Conservation (phyloP, 352 stramenopile genomes). For the Peronospora belbahrii region DNA sequence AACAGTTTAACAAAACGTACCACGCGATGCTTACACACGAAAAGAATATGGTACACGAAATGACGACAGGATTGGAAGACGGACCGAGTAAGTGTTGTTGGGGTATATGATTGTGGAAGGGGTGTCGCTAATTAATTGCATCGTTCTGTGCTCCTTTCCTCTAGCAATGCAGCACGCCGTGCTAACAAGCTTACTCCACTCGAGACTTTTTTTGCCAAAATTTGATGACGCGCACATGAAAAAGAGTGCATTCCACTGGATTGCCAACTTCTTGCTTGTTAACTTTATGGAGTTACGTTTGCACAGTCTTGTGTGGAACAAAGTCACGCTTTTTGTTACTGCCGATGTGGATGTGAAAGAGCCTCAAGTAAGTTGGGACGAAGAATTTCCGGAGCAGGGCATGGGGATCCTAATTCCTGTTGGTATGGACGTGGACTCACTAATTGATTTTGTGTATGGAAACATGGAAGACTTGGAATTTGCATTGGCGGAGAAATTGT, state of each 20-base stretch:
- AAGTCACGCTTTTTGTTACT: slow-evolving; percentile 62
- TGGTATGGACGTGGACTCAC: slow-evolving; percentile 40
- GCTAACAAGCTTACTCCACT: slow-evolving; percentile 45
- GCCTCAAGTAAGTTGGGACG: slow-evolving; percentile 47
- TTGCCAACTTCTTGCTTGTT: slow-evolving; percentile 67
- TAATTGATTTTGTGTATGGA: slow-evolving; percentile 60
- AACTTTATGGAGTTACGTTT: slow-evolving; percentile 81
- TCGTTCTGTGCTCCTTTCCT: neutral
- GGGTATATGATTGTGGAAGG: neutral
- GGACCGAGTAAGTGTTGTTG: slow-evolving; percentile 37
- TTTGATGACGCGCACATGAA: slow-evolving; percentile 45
- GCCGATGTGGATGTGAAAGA: slow-evolving; percentile 27
- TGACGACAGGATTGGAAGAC: slow-evolving; percentile 67
- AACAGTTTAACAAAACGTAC: slow-evolving; percentile 56
- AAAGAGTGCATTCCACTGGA: slow-evolving; percentile 60
- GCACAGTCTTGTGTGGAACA: slow-evolving; percentile 81
- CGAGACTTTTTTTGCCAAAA: slow-evolving; percentile 56
- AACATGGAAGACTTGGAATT: slow-evolving; percentile 56
- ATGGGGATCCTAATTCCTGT: slow-evolving; percentile 64
- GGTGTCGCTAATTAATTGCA: slow-evolving; percentile 1
- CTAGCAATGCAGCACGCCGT: slow-evolving; percentile 50
- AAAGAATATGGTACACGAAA: slow-evolving; percentile 66
- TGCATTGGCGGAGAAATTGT: slow-evolving; percentile 31
- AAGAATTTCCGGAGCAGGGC: slow-evolving; percentile 40
- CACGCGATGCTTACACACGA: slow-evolving; percentile 55